Evolutionary conservation across 2,329 filamentous ascomycete genomes (phyloP).

Genomic region (Trichoderma sp.): DNA sequence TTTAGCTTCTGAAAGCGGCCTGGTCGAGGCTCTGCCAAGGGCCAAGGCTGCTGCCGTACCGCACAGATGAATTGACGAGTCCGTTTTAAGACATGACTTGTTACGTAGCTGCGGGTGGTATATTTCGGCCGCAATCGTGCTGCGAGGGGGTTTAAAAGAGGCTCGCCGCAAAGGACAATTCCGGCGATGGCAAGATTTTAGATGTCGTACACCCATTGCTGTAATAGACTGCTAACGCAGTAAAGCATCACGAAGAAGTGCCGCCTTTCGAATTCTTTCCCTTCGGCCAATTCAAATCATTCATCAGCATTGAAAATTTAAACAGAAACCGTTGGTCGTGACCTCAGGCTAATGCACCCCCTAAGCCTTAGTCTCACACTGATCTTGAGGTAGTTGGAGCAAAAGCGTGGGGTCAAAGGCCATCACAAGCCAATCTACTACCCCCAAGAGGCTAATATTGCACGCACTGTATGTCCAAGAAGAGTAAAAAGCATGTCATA

Average conservation of each 20-base stretch:
- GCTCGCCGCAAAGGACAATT: neutral
- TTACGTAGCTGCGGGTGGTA: neutral
- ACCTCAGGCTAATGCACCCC: neutral
- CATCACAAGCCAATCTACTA: neutral
- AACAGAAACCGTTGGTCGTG: neutral
- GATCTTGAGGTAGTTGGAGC: too few relatives aligned
- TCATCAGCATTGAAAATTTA: neutral
- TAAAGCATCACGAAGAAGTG: neutral
- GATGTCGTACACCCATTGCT: neutral
- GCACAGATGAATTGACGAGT: neutral
- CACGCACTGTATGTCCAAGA: neutral
- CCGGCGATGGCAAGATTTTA: neutral
- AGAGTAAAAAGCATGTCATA: neutral
- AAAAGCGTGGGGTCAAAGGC: neutral
- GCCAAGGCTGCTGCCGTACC: too few relatives aligned
- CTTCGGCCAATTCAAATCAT: neutral
- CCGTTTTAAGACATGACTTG: neutral
- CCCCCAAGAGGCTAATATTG: too few relatives aligned
- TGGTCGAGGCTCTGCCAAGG: neutral
- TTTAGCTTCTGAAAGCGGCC: slow-evolving; percentile 13
- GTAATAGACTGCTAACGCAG: neutral
- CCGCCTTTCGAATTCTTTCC: neutral
- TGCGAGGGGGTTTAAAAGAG: neutral
- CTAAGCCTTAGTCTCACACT: too few relatives aligned
- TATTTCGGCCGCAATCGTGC: neutral